phyloP scores from a whole-genome alignment of 345 rosid species.

The Citropsis articulata region DNA sequence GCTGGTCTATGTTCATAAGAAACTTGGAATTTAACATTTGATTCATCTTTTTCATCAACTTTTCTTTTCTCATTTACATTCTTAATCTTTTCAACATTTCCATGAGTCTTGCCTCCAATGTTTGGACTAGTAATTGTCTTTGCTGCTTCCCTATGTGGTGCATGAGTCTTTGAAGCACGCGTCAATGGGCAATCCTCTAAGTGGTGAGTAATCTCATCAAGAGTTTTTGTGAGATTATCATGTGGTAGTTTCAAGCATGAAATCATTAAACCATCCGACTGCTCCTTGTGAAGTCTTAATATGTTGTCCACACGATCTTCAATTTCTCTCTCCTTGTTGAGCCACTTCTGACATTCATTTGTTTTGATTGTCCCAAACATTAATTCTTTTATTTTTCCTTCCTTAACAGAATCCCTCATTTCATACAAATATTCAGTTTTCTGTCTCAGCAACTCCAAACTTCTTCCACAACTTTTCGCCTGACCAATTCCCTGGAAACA shows the following conservation, averaged over 20 bases:
- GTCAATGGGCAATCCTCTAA: conserved; percentile 10
- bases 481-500: background rate
- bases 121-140: too few relatives aligned
- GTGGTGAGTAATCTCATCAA: conserved; percentile 10
- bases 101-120: too few relatives aligned
- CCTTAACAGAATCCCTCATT: conserved; percentile 19
- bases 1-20: too few relatives aligned
- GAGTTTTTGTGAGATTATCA: conserved; percentile 2
- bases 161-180: background rate
- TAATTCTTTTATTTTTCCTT: conserved; percentile 17
- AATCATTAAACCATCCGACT: background rate
- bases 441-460: background rate
- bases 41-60: too few relatives aligned
- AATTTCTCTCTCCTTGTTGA: conserved; percentile 12
- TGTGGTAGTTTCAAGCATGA: background rate
- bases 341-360: conserved; percentile 10
- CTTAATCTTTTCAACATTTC: too few relatives aligned
- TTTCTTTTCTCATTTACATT: too few relatives aligned
- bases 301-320: background rate
- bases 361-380: conserved; percentile 8
- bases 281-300: background rate
- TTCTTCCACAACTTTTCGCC: background rate
- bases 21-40: too few relatives aligned
- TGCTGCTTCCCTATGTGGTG: too few relatives aligned
- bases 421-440: conserved; percentile 15